A percentile compares a stretch with the other conserved stretches of the same genome.
These are phyloP conservation scores for Raffaelea deltoideospora DNA, from an alignment of 2,329 filamentous ascomycete species.

Conservation along the genomic window DNA sequence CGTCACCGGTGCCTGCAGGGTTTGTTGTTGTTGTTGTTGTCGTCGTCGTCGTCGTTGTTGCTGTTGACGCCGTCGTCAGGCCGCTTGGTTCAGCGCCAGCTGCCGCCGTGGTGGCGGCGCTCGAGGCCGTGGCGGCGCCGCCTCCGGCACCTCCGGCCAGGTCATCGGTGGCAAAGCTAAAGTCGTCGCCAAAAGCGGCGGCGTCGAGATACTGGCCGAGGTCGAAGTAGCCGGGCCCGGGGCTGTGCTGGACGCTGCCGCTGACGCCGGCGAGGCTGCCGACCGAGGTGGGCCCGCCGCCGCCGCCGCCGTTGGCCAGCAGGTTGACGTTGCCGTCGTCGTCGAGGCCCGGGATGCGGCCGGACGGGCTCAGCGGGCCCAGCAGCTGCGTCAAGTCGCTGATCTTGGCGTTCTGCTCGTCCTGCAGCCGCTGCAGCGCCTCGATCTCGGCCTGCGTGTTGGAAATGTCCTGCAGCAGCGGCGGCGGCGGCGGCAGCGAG, in stretches of 20 bases:
- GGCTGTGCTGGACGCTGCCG: background rate
- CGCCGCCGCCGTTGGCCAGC: background rate
- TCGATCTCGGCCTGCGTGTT: slow-evolving; percentile 64
- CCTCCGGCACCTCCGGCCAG: slow-evolving; percentile 17
- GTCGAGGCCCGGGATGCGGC: slow-evolving; percentile 57
- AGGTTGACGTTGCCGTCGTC: slow-evolving; percentile 18
- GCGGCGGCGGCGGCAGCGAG: slow-evolving; percentile 33
- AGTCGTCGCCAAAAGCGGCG: slow-evolving; percentile 28
- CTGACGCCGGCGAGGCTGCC: too few relatives aligned
- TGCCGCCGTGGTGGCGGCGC: too few relatives aligned
- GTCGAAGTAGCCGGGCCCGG: slow-evolving; percentile 23
- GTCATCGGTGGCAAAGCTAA: slow-evolving; percentile 30
- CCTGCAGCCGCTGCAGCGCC: slow-evolving; percentile 61
- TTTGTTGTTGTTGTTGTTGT: too few relatives aligned
- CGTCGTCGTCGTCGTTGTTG: too few relatives aligned
- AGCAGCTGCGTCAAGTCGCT: slow-evolving; percentile 60
- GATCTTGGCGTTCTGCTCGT: slow-evolving; percentile 63
- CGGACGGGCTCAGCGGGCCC: slow-evolving; percentile 66
- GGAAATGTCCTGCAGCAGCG: slow-evolving; percentile 46
- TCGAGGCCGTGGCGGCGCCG: background rate
- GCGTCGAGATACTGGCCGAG: slow-evolving; percentile 33
- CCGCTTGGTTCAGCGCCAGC: too few relatives aligned
- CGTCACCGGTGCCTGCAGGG: too few relatives aligned
- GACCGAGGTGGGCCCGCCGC: background rate
- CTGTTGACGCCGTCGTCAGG: too few relatives aligned